phyloP scores from a whole-genome alignment of 129 eudicot species.

The Glebionis coronaria region DNA sequence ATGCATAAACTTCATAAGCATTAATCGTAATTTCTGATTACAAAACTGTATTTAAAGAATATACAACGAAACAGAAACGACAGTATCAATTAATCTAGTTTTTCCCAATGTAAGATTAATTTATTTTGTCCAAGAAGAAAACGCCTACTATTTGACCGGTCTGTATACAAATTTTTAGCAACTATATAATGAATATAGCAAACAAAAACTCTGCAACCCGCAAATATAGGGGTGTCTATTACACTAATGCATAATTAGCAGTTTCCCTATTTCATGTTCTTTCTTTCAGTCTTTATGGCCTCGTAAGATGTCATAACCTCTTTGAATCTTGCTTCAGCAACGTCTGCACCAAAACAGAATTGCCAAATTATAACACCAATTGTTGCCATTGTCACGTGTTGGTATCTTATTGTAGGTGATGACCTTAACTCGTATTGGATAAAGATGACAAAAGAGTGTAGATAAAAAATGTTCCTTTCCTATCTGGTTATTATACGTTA shows the following conservation, averaged over 20 bases:
- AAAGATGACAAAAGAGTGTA: too few species aligned
- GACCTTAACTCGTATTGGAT: background rate
- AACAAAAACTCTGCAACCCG: slow-evolving; percentile 23
- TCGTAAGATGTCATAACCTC: slow-evolving; percentile 93
- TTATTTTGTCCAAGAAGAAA: slow-evolving; percentile 12
- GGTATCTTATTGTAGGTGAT: too few species aligned
- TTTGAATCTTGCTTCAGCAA: slow-evolving; percentile 92
- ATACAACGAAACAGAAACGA: background rate
- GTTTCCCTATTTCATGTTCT: slow-evolving; percentile 39
- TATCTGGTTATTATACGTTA: too few species aligned
- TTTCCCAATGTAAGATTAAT: background rate
- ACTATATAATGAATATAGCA: slow-evolving; percentile 1
- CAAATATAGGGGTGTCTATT: slow-evolving; percentile 1
- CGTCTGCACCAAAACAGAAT: slow-evolving; percentile 51
- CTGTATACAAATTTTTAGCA: slow-evolving; percentile 19
- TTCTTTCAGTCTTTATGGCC: slow-evolving; percentile 83
- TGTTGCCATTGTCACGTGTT: background rate
- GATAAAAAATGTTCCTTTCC: too few species aligned
- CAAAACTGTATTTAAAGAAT: background rate
- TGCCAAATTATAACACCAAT: background rate
- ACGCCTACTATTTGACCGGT: background rate
- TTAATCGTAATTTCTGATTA: too few species aligned
- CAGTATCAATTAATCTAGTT: background rate
- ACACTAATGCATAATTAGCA: background rate
- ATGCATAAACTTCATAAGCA: too few species aligned